Percentiles rank a stretch among this genome's conserved stretches.
Evolutionary conservation across 2,329 filamentous ascomycete species (phyloP).

Genomic region (Diaporthe velutina): DNA sequence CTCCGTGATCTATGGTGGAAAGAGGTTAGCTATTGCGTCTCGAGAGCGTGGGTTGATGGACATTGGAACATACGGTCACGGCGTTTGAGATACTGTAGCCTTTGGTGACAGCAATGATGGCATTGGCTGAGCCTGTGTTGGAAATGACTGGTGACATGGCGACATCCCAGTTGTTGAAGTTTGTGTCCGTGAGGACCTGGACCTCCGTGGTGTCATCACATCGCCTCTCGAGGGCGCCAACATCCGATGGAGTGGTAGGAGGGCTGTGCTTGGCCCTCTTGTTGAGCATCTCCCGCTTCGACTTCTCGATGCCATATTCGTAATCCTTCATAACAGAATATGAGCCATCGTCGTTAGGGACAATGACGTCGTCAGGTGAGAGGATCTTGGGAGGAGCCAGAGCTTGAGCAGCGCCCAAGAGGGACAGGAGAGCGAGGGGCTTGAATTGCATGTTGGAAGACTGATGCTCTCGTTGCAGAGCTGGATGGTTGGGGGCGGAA

Average conservation of each 20-base stretch:
- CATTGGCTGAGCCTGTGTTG: constrained; percentile 44
- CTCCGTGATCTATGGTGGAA: neutral
- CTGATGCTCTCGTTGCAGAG: neutral
- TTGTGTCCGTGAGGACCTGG: constrained; percentile 43
- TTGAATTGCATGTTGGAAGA: constrained; percentile 23
- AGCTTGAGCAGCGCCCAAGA: constrained; percentile 34
- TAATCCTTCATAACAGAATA: constrained; percentile 46
- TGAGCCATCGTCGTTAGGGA: constrained; percentile 44
- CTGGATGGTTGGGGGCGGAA: neutral
- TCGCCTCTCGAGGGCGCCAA: constrained; percentile 29
- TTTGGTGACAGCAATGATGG: constrained; percentile 48
- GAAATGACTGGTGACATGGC: constrained; percentile 52
- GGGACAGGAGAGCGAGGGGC: constrained; percentile 11
- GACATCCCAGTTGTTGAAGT: constrained; percentile 55
- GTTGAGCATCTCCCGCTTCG: constrained; percentile 31
- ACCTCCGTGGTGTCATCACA: constrained; percentile 44
- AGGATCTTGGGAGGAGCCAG: constrained; percentile 26
- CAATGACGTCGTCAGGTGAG: constrained; percentile 44
- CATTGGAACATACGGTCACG: constrained; percentile 44
- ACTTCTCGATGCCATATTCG: constrained; percentile 42
- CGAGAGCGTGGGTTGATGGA: no score
- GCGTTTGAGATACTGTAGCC: constrained; percentile 52
- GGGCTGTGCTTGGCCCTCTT: constrained; percentile 28
- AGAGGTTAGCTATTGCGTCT: neutral
- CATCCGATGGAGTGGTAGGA: neutral